Conservation (phyloP, 1,284 basidiomycete species). For the Xerocomus nothofagi region DNA sequence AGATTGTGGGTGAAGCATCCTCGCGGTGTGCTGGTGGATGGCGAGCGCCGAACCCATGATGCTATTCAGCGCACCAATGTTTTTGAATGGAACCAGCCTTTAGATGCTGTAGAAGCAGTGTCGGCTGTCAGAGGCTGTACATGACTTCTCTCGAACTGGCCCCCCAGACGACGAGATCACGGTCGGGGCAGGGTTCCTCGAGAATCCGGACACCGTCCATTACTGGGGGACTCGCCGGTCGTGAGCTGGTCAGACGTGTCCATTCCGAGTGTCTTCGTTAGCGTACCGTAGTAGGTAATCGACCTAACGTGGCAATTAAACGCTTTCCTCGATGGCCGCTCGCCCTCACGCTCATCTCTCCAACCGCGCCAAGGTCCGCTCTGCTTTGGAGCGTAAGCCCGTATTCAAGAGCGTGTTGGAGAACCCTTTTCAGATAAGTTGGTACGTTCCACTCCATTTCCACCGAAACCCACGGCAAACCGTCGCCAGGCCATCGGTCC, state of each 20-base stretch:
- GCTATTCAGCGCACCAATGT: not conserved
- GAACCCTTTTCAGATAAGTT: slow-evolving; percentile 69
- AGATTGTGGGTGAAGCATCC: slow-evolving; percentile 7
- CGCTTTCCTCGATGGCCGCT: slow-evolving; percentile 24
- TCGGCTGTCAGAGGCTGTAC: slow-evolving; percentile 10
- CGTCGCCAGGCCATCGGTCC: slow-evolving; percentile 59
- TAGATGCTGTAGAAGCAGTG: slow-evolving; percentile 19
- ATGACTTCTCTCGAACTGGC: too few species aligned
- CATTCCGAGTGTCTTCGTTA: too few species aligned
- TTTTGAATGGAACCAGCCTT: slow-evolving; percentile 11
- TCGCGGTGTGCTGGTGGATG: not conserved
- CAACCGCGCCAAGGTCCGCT: slow-evolving; percentile 55
- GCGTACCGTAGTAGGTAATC: too few species aligned
- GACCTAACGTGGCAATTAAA: not conserved
- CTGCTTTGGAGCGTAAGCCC: slow-evolving; percentile 46
- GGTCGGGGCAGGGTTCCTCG: too few species aligned
- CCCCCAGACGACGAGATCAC: too few species aligned
- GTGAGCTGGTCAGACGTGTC: too few species aligned
- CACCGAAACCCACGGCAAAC: slow-evolving; percentile 3
- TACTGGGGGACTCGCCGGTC: not conserved
- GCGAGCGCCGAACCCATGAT: not conserved
- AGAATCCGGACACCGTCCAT: not conserved
- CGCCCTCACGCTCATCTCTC: slow-evolving; percentile 55
- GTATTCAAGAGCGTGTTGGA: slow-evolving; percentile 70
- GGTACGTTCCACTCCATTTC: slow-evolving; percentile 42